Base-by-base conservation (phyloP, 148 eudicot species). In the Bassia scoparia region DNA sequence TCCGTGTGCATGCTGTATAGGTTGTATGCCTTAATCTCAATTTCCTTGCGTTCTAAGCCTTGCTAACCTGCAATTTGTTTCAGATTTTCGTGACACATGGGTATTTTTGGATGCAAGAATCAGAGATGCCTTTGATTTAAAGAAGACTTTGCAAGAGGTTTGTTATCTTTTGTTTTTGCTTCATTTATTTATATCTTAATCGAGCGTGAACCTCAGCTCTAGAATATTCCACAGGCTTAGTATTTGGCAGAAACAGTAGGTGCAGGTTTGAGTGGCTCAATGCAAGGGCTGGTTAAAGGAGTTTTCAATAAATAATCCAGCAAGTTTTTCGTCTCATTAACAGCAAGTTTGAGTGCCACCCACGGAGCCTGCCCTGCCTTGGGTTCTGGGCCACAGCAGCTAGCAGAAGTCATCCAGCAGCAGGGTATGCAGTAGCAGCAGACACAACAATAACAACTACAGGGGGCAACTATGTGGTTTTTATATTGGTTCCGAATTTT, bases 1-100 rank as follows among this genome's bases (percentile, higher is more conserved):
- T 33, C 64, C 64, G 0, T 58, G 7, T 30, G n/a, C n/a, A 15
- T 15, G 63, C 37, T 52, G 56, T 52, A 13, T 59, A 59, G 27
- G n/a, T 31, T 35, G 41, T 62, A 63, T 37, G 67, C 46, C 67
- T 35, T 10, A 21, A 63, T 37, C 29, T n/a, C 17, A 63, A 63
- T 11, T 24, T 50, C 46, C 55, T n/a, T 54, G 44, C 64, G 29
- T 52, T 69, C 59, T 68, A 33, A 69, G 56, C 23, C 44, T 35
- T 9, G 46, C 52, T 33, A 16, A 3, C 24, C 24, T 63, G 46
- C 30, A 58, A 79, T 67, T 67, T 61, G 43, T 76, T 67, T 58
- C 89, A 94, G 97, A 91, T 81, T 94, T 88, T 64, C 91, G 80
- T 46, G 97, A 94, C 79, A 91, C 98, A 34, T 94, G 98, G 98